These are phyloP conservation scores for Pyrenophora tritici-repentis DNA, from an alignment of 2,329 filamentous ascomycete genomes.

Conservation along the genomic window DNA sequence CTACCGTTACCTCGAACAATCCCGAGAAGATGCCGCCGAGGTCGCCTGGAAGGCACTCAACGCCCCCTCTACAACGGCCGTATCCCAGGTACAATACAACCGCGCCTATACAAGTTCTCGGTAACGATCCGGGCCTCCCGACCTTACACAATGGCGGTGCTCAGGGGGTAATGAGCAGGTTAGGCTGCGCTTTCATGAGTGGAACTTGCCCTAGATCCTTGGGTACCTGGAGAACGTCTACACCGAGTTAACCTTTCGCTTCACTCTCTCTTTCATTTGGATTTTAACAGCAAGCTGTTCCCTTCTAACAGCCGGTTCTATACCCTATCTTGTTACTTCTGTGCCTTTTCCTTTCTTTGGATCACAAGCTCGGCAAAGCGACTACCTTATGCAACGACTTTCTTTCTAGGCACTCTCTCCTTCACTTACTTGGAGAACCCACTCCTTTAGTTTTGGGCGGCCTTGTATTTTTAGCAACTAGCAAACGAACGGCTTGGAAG, in stretches of 20 bases:
- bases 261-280: not conserved
- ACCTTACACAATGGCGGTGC: not conserved
- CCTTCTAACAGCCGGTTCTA: constrained; percentile 13
- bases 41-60: constrained; percentile 41
- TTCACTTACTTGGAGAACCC: too few relatives aligned
- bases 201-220: not conserved
- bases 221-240: not conserved
- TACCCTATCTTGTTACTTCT: constrained; percentile 10
- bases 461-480: too few relatives aligned
- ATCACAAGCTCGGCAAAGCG: not conserved
- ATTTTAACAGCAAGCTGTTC: constrained; percentile 9
- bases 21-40: constrained; percentile 45
- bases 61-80: constrained; percentile 15
- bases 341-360: constrained; percentile 1
- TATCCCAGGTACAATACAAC: constrained; percentile 24
- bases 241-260: not conserved
- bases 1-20: constrained; percentile 45
- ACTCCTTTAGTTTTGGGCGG: too few relatives aligned
- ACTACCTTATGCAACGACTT: not conserved
- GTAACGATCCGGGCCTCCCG: constrained; percentile 12
- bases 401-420: too few relatives aligned
- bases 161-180: not conserved
- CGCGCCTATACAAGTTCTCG: constrained; percentile 28
- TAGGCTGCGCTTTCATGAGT: not conserved
- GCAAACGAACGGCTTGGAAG: not conserved